Evolutionary conservation across 2,329 filamentous ascomycete genomes (phyloP).

Genomic region (Fusarium nygamai): DNA sequence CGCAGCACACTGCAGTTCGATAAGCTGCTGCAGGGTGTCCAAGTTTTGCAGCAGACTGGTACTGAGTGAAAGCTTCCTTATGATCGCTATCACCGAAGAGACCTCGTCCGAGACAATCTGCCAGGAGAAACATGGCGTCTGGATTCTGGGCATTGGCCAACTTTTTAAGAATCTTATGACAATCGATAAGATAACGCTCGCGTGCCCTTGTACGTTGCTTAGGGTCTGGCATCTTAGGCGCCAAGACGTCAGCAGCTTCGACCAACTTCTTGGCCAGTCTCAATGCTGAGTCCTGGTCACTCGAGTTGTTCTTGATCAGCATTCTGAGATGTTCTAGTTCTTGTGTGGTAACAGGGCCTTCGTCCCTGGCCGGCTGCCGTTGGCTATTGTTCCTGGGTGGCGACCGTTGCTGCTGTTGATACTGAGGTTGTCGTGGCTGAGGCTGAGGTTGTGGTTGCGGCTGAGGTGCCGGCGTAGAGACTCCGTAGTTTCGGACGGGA

Average conservation of each 20-base stretch:
- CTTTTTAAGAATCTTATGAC: constrained; percentile 92
- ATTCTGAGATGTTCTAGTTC: constrained; percentile 81
- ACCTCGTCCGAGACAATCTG: constrained; percentile 88
- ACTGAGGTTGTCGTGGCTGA: constrained; percentile 44
- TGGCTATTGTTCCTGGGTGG: constrained; percentile 38
- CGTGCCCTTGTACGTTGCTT: constrained; percentile 78
- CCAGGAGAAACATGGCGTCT: constrained; percentile 93
- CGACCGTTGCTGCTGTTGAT: constrained; percentile 44
- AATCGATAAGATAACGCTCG: constrained; percentile 86
- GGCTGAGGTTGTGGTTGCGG: constrained; percentile 28
- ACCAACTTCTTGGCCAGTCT: constrained; percentile 83
- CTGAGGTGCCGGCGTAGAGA: constrained; percentile 53
- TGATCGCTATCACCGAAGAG: constrained; percentile 82
- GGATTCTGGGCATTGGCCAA: constrained; percentile 76
- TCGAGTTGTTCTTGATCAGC: constrained; percentile 74
- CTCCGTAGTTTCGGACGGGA: constrained; percentile 66
- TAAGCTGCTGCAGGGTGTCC: constrained; percentile 90
- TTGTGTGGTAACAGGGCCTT: constrained; percentile 73
- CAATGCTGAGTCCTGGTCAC: constrained; percentile 77
- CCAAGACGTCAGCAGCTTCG: constrained; percentile 82
- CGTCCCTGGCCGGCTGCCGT: constrained; percentile 43
- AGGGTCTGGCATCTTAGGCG: constrained; percentile 72
- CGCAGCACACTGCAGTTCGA: constrained; percentile 94
- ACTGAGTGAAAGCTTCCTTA: constrained; percentile 92
- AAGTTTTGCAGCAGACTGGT: constrained; percentile 91